A percentile compares a stretch with the other conserved stretches of the same genome.
Evolutionary conservation across 257 asterid genomes (phyloP).

Genomic region (Buddleja alternifolia): DNA sequence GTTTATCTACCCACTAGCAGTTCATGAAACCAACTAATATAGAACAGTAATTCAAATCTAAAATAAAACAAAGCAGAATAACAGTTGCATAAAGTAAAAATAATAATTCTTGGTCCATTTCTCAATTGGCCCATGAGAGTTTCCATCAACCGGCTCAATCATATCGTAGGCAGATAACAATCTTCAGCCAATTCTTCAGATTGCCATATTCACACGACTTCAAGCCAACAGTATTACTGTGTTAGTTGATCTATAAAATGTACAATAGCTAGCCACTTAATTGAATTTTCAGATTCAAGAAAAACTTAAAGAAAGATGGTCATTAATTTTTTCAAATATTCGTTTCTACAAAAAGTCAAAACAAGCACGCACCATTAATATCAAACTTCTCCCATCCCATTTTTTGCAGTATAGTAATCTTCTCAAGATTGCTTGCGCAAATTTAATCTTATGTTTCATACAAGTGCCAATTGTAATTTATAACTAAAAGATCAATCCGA

Average conservation of each 20-base stretch:
- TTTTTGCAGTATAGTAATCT: background rate
- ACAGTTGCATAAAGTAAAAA: no score
- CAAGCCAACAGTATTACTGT: background rate
- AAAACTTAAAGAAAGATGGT: background rate
- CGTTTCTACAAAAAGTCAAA: conserved; percentile 4
- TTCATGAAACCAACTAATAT: no score
- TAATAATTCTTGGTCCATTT: no score
- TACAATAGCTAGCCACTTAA: background rate
- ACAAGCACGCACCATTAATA: conserved; percentile 7
- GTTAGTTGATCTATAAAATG: background rate
- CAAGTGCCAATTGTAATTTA: background rate
- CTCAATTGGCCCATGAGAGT: no score
- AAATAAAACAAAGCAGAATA: no score
- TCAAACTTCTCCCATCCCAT: background rate
- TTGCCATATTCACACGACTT: conserved; percentile 7
- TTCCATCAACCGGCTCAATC: no score
- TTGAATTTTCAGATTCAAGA: no score
- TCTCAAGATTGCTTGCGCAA: conserved; percentile 1
- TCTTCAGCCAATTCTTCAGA: background rate
- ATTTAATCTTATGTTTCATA: background rate
- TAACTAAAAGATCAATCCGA: background rate
- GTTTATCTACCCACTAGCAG: no score
- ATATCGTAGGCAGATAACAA: background rate
- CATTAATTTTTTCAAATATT: background rate
- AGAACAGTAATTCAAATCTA: no score